Base-by-base conservation (phyloP, 2,329 filamentous ascomycete species). In the Sclerotinia nivalis region DNA sequence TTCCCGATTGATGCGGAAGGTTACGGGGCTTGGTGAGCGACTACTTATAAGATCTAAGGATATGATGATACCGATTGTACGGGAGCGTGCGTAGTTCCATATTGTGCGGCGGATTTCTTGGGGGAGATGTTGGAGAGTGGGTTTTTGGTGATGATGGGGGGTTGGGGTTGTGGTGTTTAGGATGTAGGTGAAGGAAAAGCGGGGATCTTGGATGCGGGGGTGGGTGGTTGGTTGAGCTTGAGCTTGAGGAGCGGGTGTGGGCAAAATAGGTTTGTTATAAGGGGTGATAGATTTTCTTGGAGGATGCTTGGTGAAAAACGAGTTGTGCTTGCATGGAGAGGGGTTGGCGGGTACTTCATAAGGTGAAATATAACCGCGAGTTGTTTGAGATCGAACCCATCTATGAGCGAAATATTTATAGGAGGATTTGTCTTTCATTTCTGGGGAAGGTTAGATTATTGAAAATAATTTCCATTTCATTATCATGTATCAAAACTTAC, bases 301-400 rank as follows among this genome's bases (percentile, higher is more conserved):
- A 22, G 20, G n/a, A 10, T 15, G 3, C 22, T n/a, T 22, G 5
- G 0, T 10, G 20, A 2, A 37, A 2, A 22, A 58, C 13, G 49
- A 28, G 5, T 3, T 28, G 12, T 45, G 28, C 15, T 20, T 28
- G 25, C 40, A 18, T 13, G 20, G 20, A 8, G 10, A 6, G 8
- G 56, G 25, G 1, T n/a, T 5, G 18, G 2, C 5, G 3, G 18
- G 15, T n/a, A 2, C 10, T 2, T n/a, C 10, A 47, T 64, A 64
- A 13, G 45, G 60, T 25, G 60, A 64, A 2, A 25, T 25, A 7
- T 64, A 37, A 2, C 18, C 22, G 4, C 60, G 60, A 10, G 43
- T 37, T 5, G 45, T 37, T 25, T 64, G 45, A 7, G 31, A 64
- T 20, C 45, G 60, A n/a, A 61, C 59, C 59, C 59, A 61, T 47